phyloP scores from a whole-genome alignment of 2,329 filamentous ascomycete genomes.

The Cryphonectria nitschkei region DNA sequence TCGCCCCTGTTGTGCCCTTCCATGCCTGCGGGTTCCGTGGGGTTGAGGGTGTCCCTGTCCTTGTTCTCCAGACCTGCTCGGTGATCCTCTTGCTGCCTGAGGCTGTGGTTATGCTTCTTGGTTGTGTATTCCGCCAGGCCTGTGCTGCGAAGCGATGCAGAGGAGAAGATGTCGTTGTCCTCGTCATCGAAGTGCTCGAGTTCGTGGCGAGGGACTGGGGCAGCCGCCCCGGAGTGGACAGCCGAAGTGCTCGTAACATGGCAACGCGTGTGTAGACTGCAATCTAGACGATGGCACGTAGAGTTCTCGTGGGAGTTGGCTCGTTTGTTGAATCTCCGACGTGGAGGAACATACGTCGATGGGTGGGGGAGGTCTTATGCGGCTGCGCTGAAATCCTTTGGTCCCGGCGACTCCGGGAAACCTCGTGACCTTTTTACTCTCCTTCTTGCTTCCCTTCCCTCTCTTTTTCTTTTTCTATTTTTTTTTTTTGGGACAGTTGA shows the following conservation, averaged over 20 bases:
- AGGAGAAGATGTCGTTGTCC: not conserved
- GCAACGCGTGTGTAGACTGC: not conserved
- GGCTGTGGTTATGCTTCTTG: not conserved
- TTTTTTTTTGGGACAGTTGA: not conserved
- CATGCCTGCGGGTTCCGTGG: constrained; percentile 6
- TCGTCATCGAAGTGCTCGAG: not conserved
- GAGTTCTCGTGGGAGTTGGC: not conserved
- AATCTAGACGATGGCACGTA: not conserved
- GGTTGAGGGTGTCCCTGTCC: not conserved
- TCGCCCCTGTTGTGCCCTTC: not conserved
- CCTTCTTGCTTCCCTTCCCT: not conserved
- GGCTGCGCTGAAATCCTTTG: not conserved
- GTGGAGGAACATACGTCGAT: too few relatives aligned
- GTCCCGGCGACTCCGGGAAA: not conserved
- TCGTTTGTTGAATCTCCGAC: too few relatives aligned
- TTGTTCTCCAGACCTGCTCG: not conserved
- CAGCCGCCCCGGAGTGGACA: constrained; percentile 11
- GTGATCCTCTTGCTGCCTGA: not conserved
- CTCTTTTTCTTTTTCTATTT: not conserved
- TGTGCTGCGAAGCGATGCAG: constrained; percentile 18
- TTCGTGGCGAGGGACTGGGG: constrained; percentile 13
- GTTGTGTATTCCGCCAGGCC: not conserved
- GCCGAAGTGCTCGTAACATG: constrained; percentile 20
- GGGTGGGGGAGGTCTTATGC: not conserved
- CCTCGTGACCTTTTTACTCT: not conserved